These are phyloP conservation scores for Sarcodon aspratus DNA, from an alignment of 768 basidiomycete species.

Conservation along the genomic window DNA sequence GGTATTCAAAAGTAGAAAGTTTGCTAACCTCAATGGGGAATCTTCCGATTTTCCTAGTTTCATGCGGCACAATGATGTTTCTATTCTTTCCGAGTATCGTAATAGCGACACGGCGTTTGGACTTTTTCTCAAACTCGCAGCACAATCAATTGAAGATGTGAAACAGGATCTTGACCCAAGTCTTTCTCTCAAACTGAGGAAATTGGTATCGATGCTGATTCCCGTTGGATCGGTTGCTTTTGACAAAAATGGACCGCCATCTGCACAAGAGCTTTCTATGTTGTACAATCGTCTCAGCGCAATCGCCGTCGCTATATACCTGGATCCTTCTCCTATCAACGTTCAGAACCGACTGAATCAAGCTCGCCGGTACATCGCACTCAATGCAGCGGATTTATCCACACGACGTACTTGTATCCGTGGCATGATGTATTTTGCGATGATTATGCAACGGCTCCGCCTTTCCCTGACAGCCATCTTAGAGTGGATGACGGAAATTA, in stretches of 20 bases:
- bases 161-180: conserved; percentile 12
- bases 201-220: conserved; percentile 59
- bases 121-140: conserved; percentile 73
- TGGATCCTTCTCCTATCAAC: conserved; percentile 42
- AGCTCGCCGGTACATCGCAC: conserved; percentile 56
- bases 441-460: conserved; percentile 43
- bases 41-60: conserved; percentile 61
- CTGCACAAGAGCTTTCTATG: conserved; percentile 50
- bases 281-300: conserved; percentile 77
- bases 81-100: conserved; percentile 37
- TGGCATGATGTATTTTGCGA: conserved; percentile 60
- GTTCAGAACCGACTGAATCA: conserved; percentile 45
- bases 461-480: conserved; percentile 40
- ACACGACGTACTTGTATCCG: conserved; percentile 66
- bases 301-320: conserved; percentile 55
- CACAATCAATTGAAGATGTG: conserved; percentile 38
- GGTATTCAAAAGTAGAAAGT: conserved; percentile 69
- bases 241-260: conserved; percentile 38
- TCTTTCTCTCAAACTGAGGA: conserved; percentile 37
- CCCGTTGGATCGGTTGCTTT: conserved; percentile 65
- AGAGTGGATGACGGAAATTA: conserved; percentile 57
- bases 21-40: conserved; percentile 58
- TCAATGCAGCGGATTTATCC: conserved; percentile 48
- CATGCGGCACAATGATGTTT: conserved; percentile 42
- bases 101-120: conserved; percentile 60